Evolutionary conservation across 2,329 filamentous ascomycete genomes (phyloP), one percentile per base, ranked within the genome.

Genomic region (Trichoderma aggressivum): DNA sequence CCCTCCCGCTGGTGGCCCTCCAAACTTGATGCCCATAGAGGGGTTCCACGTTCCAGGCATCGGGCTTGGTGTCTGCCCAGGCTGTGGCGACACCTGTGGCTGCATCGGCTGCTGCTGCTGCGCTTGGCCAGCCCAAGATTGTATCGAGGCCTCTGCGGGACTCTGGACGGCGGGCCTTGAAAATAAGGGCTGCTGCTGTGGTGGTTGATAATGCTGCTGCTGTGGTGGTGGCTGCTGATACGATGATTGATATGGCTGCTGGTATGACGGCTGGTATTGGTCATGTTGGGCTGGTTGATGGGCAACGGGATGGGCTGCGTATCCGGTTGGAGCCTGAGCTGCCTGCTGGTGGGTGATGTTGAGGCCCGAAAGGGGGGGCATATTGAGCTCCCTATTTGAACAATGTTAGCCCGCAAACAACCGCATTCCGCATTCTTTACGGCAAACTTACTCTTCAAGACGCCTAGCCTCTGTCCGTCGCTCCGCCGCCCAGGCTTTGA

Each of bases 1-100:
- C 74, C 76, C 50, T 50, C 78, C 73, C 24, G 60, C n/a, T 5
- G 67, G 16, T 26, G 69, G 58, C 18, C 82, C 86, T 1, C 88
- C 88, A 80, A 97, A 97, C 71, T 90, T 90, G 76, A 97, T 96
- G 0, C 91, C 92, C 85, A 93, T 90, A 2, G 91, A 90, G 0
- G 94, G 93, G 70, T 89, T 90, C 94, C 94, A 97, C 79, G 79
- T 78, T 8, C 74, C 74, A 11, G 76, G 73, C 74, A 77, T 76
- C 1, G 76, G 74, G 11, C 76, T 75, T 0, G 82, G 78, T 63
- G 82, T 80, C 2, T 86, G 83, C 70, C 85, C 82, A 0, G 87
- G 87, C 56, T 79, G 80, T 0, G 77, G 87, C 24, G 34, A 53
- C 0, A 77, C 87, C 82, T 78, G 91, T 74, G 24, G 43, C 18